A percentile compares a stretch with the other conserved stretches of the same genome.
These are phyloP conservation scores for Galeopsis tetrahit DNA, from an alignment of 257 asterid genomes.

Conservation along the genomic window DNA sequence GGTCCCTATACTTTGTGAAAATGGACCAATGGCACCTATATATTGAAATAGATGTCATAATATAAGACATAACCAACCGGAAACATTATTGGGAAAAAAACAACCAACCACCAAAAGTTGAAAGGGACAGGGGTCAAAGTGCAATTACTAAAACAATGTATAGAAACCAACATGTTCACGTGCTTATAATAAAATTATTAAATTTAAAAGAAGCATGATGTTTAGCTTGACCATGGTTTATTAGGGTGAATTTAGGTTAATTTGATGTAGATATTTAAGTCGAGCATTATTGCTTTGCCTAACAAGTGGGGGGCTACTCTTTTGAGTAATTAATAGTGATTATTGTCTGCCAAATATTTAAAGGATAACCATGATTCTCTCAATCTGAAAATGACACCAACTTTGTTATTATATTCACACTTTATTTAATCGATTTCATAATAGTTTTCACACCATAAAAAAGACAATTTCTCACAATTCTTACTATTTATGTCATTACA, in stretches of 20 bases:
- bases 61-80: not conserved
- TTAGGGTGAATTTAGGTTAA: slow-evolving; percentile 9
- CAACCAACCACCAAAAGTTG: not conserved
- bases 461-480: too few species aligned
- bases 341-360: slow-evolving; percentile 45
- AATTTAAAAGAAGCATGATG: slow-evolving; percentile 12
- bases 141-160: slow-evolving; percentile 11
- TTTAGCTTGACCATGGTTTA: slow-evolving; percentile 3
- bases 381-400: not conserved
- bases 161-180: not conserved
- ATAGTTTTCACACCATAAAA: too few species aligned
- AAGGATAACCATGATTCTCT: slow-evolving; percentile 12
- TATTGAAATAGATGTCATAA: not conserved
- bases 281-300: slow-evolving; percentile 36
- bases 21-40: not conserved
- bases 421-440: too few species aligned
- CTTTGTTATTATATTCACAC: too few species aligned
- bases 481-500: too few species aligned
- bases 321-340: slow-evolving; percentile 29
- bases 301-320: slow-evolving; percentile 14
- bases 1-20: slow-evolving; percentile 4
- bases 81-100: not conserved
- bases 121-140: slow-evolving; percentile 1
- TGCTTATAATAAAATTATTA: slow-evolving; percentile 12
- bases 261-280: slow-evolving; percentile 11